Base-by-base conservation (phyloP, 306 rosid species). In the Datisca glomerata region DNA sequence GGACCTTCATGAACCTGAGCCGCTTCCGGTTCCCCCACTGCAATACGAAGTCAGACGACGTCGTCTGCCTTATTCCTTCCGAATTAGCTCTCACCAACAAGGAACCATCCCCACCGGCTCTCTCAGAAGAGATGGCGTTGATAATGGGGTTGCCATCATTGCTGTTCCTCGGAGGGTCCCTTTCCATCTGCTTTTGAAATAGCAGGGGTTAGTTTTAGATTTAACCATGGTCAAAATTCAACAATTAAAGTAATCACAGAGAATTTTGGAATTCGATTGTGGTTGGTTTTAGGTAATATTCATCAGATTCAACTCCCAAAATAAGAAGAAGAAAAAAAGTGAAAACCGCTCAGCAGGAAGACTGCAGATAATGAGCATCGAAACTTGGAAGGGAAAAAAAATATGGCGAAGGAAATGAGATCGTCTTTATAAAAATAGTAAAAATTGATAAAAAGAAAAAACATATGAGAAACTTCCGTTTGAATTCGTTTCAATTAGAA, bases 11-110 rank as follows among this genome's bases (percentile, higher is more conserved):
- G 53, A 86, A 86, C 67, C 96, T 45, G 24, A 71, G 79, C 43
- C 96, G 74, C 78, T 86, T 86, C 49, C 92, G 80, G 64, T 79
- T 86, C 29, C 96, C 96, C 96, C 96, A 86, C 68, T 71, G 85
- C 49, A 78, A 61, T 15, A 64, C 81, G 48, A 81, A 76, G 51
- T 78, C 81, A 2, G 91, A 63, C 49, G 86, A 33, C 41, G 94
- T 47, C 55, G 79, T 70, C 9, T 65, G 85, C 17, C 74, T 56
- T 7, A 68, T 19, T 2, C 56, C 49, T 24, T 80, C 89, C 5
- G 70, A 60, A 14, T 59, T 56, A 9, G 70, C 71, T 44, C 85
- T 71, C 22, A 71, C 29, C 24, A 74, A 66, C 56, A 66, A 51
- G 12, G 95, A 74, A 10, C 59, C 81, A 38, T 69, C 77, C 0